These are phyloP conservation scores for Teunomyces barrocoloradensis DNA, from an alignment of 805 yeast species.

Conservation along the genomic window DNA sequence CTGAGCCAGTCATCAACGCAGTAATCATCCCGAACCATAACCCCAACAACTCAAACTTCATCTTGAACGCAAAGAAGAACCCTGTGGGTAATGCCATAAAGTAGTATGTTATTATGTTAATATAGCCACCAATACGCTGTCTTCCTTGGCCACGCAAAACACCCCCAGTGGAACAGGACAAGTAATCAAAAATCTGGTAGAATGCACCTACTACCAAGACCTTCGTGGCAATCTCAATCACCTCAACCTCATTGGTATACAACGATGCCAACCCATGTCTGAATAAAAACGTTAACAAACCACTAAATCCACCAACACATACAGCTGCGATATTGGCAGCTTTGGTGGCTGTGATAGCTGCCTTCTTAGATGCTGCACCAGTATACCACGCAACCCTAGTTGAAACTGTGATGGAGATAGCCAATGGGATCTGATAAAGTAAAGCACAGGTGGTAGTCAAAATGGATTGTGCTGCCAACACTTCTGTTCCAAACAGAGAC, in stretches of 20 bases:
- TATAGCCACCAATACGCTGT: slow-evolving; percentile 54
- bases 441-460: slow-evolving; percentile 66
- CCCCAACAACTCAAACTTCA: slow-evolving; percentile 40
- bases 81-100: slow-evolving; percentile 50
- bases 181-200: slow-evolving; percentile 52
- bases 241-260: slow-evolving; percentile 39
- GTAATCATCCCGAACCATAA: slow-evolving; percentile 49
- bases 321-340: slow-evolving; percentile 35
- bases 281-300: slow-evolving; percentile 34
- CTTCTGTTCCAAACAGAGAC: slow-evolving; percentile 62
- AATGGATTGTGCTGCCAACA: slow-evolving; percentile 72
- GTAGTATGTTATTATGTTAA: slow-evolving; percentile 49
- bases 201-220: slow-evolving; percentile 47
- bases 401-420: slow-evolving; percentile 70
- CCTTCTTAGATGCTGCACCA: slow-evolving; percentile 56
- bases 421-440: slow-evolving; percentile 73
- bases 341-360: slow-evolving; percentile 35
- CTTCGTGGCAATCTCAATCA: slow-evolving; percentile 35
- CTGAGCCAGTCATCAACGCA: slow-evolving; percentile 41
- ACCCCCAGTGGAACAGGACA: slow-evolving; percentile 52
- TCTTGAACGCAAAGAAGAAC: slow-evolving; percentile 40
- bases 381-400: slow-evolving; percentile 75
- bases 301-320: slow-evolving; percentile 35
- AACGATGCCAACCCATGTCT: slow-evolving; percentile 38
- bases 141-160: slow-evolving; percentile 57